These are phyloP conservation scores for Acanthamoeba lenticulata DNA, from an alignment of 208 protist genomes.

Conservation along the genomic window DNA sequence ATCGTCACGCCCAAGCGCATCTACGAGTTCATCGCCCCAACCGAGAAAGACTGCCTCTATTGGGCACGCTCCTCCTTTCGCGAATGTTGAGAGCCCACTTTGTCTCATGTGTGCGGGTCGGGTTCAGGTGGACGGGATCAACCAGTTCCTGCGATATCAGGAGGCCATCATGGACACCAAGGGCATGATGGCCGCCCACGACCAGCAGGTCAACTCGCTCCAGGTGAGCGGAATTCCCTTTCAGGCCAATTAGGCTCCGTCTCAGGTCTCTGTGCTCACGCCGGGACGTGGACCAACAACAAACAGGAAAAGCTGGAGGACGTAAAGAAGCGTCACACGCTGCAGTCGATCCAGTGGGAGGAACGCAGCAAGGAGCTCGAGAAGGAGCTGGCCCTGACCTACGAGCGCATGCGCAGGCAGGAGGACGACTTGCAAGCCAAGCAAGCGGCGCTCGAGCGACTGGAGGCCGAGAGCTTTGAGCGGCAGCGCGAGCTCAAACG, in stretches of 20 bases:
- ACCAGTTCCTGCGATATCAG: not conserved
- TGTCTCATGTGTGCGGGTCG: not conserved
- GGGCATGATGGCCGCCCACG: not conserved
- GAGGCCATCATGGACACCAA: not conserved
- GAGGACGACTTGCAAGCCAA: not conserved
- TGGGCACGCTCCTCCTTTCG: not conserved
- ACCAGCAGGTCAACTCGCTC: not conserved
- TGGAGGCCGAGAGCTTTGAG: not conserved
- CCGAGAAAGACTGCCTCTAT: constrained; percentile 27
- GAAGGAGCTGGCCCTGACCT: not conserved
- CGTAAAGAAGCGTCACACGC: not conserved
- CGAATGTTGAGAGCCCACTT: not conserved
- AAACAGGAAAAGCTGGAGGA: not conserved
- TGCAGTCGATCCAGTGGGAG: not conserved
- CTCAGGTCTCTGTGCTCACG: not conserved
- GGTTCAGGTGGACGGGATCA: not conserved
- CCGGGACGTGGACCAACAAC: not conserved
- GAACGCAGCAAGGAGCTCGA: not conserved
- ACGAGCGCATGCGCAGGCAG: not conserved
- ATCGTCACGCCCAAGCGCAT: constrained; percentile 37
- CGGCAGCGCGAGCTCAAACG: not conserved
- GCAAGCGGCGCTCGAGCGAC: not conserved
- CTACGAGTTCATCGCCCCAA: constrained; percentile 15
- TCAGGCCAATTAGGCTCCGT: not conserved
- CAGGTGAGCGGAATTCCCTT: not conserved